A percentile compares a stretch with the other conserved stretches of the same genome.
Evolutionary conservation across 176 grass and related monocot genomes (phyloP).

Genomic region (Oryza australiensis): DNA sequence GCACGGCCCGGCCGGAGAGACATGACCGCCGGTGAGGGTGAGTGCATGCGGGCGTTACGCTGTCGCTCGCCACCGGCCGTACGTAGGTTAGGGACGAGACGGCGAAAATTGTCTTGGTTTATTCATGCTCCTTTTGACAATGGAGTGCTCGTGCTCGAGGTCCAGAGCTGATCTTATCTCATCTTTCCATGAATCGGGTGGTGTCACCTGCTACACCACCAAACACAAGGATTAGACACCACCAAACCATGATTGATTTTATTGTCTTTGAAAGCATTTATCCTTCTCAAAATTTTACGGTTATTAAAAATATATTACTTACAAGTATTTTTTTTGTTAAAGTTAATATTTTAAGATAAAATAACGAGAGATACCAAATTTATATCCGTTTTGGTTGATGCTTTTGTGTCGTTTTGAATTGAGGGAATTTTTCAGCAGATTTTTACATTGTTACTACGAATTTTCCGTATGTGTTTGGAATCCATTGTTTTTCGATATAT

Average conservation of each 20-base stretch:
- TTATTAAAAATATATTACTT: too few relatives aligned
- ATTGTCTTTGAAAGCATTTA: too few relatives aligned
- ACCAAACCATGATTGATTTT: not conserved
- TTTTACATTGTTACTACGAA: not conserved
- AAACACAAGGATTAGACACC: not conserved
- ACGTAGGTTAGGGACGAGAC: not conserved
- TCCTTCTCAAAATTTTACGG: too few relatives aligned
- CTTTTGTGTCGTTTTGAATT: too few relatives aligned
- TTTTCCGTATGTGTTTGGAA: not conserved
- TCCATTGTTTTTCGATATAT: too few relatives aligned
- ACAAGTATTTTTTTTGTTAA: too few relatives aligned
- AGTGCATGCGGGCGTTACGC: conserved; percentile 6
- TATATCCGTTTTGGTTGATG: too few relatives aligned
- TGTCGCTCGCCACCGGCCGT: not conserved
- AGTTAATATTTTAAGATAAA: too few relatives aligned
- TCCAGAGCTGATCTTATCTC: not conserved
- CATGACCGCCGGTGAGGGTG: not conserved
- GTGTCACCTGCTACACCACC: not conserved
- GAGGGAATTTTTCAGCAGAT: too few relatives aligned
- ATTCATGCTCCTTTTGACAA: not conserved
- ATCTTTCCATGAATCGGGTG: not conserved
- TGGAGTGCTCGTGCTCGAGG: too few relatives aligned
- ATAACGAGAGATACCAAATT: too few relatives aligned
- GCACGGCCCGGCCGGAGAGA: not conserved
- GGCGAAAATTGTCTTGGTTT: not conserved